Percentiles rank a stretch among this genome's conserved stretches.
Evolutionary conservation across 2,329 filamentous ascomycete species (phyloP).

Genomic region (Drechslerella stenobrocha): DNA sequence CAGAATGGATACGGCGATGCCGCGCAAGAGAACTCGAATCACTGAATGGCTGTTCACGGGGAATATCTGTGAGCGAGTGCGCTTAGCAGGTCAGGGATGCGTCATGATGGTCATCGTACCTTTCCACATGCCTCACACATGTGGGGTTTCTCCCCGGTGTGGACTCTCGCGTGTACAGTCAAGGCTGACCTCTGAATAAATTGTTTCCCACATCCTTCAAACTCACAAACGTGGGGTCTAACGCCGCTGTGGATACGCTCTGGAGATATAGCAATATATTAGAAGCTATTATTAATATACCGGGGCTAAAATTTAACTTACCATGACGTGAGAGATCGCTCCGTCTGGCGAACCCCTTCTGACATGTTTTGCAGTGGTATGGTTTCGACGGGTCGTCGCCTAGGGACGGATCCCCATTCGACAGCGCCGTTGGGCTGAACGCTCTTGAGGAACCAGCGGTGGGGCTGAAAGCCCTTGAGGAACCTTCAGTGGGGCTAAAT

Average conservation of each 20-base stretch:
- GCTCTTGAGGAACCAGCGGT: conserved; percentile 52
- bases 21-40: conserved; percentile 92
- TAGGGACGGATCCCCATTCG: conserved; percentile 52
- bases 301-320: conserved; percentile 60
- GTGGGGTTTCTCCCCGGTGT: conserved; percentile 97
- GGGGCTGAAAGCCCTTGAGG: conserved; percentile 54
- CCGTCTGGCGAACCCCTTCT: conserved; percentile 86
- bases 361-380: conserved; percentile 86
- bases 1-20: conserved; percentile 91
- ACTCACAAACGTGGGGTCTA: conserved; percentile 89
- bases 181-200: conserved; percentile 96
- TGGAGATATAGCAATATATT: conserved; percentile 55
- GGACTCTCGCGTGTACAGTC: conserved; percentile 91
- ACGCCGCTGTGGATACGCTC: conserved; percentile 94
- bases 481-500: conserved; percentile 54
- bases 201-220: conserved; percentile 84
- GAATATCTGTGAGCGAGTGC: conserved; percentile 5
- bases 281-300: neutral
- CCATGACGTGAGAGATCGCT: conserved; percentile 94
- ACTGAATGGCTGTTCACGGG: conserved; percentile 75
- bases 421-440: conserved; percentile 57
- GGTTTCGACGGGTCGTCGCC: conserved; percentile 64
- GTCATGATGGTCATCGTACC: conserved; percentile 60
- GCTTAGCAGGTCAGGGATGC: neutral
- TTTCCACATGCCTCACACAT: conserved; percentile 97